Base-by-base conservation (phyloP, 208 protist genomes). In the Trypanosoma caninum region DNA sequence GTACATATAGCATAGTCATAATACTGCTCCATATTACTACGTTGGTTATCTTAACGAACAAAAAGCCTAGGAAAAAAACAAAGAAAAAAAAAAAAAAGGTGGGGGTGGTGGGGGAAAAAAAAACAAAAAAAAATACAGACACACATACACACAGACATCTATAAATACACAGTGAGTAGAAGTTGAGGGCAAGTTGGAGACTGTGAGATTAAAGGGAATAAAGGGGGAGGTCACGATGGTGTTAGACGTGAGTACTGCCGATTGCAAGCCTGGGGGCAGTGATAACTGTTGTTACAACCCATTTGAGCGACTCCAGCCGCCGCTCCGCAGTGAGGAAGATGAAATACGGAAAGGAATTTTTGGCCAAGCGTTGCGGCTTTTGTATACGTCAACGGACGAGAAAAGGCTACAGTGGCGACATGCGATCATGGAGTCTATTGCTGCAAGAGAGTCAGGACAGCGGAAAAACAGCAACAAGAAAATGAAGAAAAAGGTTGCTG, bases 321-420 rank as follows among this genome's bases (percentile, higher is more conserved):
- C 69, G 18, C 44, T 80, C 22, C 79, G 88, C 33, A 94, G 82
- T 62, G 76, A 94, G 59, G 82, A 94, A 59, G 88, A 94, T 54
- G 82, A 92, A 25, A 94, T 94, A 42, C 84, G 88, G 13, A 89
- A 89, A 72, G 84, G 88, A 16, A 82, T 94, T 56, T 94, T 94
- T 64, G 82, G 78, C 60, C 61, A 62, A 10, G 76, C 73, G 0
- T 62, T 92, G 60, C 78, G 83, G 13, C 72, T 79, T 30, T 54
- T 90, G 33, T 61, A 74, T 31, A 44, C 46, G 8, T 41, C 71
- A 2, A 45, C 68, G 3, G 60, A 76, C 8, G 83, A 79, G 31
- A 67, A 83, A 31, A 77, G 72, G 22, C 41, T 75, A 16, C 50
- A 47, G 20, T 94, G 88, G 85, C 84, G 88, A 45, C 45, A 34